Base-by-base conservation (phyloP, 768 basidiomycete genomes). In the Suillus americanus region DNA sequence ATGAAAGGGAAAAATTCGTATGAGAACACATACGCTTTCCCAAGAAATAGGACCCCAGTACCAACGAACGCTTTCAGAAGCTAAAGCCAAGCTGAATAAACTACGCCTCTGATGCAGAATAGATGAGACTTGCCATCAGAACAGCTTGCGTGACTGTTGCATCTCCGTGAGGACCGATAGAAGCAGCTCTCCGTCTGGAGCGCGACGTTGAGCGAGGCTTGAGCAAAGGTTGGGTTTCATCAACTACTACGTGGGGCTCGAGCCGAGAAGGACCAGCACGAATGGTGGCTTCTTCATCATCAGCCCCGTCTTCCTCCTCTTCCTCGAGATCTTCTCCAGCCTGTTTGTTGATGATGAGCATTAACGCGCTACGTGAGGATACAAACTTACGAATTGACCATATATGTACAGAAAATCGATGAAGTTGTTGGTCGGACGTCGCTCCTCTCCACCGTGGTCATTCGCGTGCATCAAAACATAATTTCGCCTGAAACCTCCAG, bases 371-470 rank as follows among this genome's bases (percentile, higher is more conserved):
- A 33, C 46, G 25, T 35, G 51, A 20, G 33, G 8, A 64, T 16
- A 23, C 23, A 60, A 37, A 81, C 95, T 79, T 72, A 96, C 97
- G 73, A 97, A 98, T 75, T 99, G 97, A 5, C 97, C 97, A 72
- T 94, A 99, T 30, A 99, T 82, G 71, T 91, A 91, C 53, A 99
- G 79, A 76, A 99, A 99, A 71, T 98, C 95, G 65, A 98, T 91
- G 66, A 97, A 96, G 72, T 93, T 96, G 71, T 89, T 89, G 37
- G 85, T 75, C 65, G 94, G 81, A 56, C 86, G 85, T 16, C 77
- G 83, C 65, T 90, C 89, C 48, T 84, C 85, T 25, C 76, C 72
- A 10, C 87, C 87, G 64, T 89, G 85, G 66, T 90, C 89, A 56
- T 83, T 85, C 3, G 92, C 89, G 57, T 85, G 86, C 63, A 91